Conservation (phyloP, 768 basidiomycete genomes). For the Arthromyces matolae region DNA sequence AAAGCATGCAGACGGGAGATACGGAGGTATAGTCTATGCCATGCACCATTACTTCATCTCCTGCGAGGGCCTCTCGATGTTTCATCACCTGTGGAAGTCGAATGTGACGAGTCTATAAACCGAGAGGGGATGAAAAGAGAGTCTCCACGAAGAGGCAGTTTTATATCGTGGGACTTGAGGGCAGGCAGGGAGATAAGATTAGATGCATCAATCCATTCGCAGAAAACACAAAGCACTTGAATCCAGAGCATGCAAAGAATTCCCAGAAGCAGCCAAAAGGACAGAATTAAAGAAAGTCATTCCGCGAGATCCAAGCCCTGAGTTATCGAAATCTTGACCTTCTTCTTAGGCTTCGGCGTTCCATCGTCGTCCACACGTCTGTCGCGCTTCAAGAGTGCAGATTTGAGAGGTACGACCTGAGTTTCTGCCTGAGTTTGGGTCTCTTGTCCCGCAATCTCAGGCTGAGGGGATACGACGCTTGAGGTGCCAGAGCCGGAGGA, state of each 20-base stretch:
- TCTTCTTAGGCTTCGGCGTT: constrained; percentile 45
- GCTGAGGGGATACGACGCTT: too few species aligned
- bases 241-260: too few species aligned
- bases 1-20: constrained; percentile 65
- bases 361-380: constrained; percentile 23
- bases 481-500: too few species aligned
- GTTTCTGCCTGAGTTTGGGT: constrained; percentile 37
- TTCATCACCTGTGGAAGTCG: constrained; percentile 36
- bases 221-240: neutral
- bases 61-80: constrained; percentile 69
- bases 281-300: constrained; percentile 26
- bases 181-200: constrained; percentile 17
- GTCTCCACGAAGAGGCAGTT: neutral
- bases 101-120: constrained; percentile 35
- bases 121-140: constrained; percentile 39
- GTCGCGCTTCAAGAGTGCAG: constrained; percentile 32
- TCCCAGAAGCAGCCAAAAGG: too few species aligned
- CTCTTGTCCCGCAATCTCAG: too few species aligned
- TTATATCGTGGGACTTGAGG: constrained; percentile 19
- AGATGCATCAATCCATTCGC: neutral
- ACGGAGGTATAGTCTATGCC: constrained; percentile 87
- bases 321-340: constrained; percentile 69
- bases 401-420: constrained; percentile 18
- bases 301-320: constrained; percentile 72
- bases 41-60: constrained; percentile 87